phyloP scores from a whole-genome alignment of 495 filamentous ascomycete species.

The Penicillium egyptiacum region DNA sequence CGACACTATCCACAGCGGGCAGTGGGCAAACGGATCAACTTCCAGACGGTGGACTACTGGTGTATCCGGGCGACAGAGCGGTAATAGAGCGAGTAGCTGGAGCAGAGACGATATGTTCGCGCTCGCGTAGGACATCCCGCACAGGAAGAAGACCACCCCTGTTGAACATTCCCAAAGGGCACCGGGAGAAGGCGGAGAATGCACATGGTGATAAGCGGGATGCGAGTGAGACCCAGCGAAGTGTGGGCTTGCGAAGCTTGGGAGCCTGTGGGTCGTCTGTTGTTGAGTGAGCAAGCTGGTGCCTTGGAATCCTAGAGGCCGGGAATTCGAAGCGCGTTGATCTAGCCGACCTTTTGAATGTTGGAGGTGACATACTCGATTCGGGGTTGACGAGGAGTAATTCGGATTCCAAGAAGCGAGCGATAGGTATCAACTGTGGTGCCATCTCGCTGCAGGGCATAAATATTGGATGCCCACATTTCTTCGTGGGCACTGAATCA shows the following conservation, averaged over 20 bases:
- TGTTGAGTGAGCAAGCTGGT: constrained; percentile 43
- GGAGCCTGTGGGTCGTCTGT: constrained; percentile 34
- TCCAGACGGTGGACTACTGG: constrained; percentile 39
- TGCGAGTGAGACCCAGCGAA: constrained; percentile 27
- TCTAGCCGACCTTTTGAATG: constrained; percentile 33
- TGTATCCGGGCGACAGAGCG: constrained; percentile 41
- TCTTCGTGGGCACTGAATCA: background rate
- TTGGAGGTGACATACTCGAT: background rate
- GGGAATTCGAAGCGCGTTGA: constrained; percentile 32
- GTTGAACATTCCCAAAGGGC: constrained; percentile 40
- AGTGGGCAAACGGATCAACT: constrained; percentile 42
- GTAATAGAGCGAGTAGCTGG: constrained; percentile 45
- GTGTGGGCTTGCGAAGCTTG: constrained; percentile 35
- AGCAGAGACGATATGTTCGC: constrained; percentile 42
- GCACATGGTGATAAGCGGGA: constrained; percentile 44
- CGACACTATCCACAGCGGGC: constrained; percentile 45
- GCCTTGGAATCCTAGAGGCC: constrained; percentile 38
- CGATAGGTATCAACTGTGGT: background rate
- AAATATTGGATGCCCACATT: background rate
- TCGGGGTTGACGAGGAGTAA: background rate
- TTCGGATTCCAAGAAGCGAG: background rate
- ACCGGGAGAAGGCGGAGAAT: constrained; percentile 37
- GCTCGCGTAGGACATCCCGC: constrained; percentile 39
- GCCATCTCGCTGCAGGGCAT: background rate
- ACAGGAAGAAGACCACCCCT: constrained; percentile 32